These are phyloP conservation scores for Leptographium flavum DNA, from an alignment of 2,329 filamentous ascomycete genomes.

Conservation along the genomic window DNA sequence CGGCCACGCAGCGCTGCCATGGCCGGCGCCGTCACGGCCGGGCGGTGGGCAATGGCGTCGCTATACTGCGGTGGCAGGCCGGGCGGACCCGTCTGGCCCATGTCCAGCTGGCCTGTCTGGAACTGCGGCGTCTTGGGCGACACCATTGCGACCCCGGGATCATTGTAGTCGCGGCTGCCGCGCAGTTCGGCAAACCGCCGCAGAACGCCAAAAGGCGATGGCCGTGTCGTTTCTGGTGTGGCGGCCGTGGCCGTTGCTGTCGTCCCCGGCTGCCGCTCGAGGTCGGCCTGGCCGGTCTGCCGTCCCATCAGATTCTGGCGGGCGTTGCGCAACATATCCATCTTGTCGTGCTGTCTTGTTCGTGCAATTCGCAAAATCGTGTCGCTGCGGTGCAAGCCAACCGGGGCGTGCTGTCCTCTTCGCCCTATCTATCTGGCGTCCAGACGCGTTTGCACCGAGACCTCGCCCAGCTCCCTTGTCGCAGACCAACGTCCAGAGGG, in stretches of 20 bases:
- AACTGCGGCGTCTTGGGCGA: slow-evolving; percentile 34
- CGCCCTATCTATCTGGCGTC: neutral
- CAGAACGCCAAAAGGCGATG: slow-evolving; percentile 11
- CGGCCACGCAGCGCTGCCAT: slow-evolving; percentile 10
- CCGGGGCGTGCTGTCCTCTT: neutral
- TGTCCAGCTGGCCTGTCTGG: slow-evolving; percentile 20
- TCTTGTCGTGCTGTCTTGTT: neutral
- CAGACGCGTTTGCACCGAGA: neutral
- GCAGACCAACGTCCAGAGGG: neutral
- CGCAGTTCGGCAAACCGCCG: slow-evolving; percentile 14
- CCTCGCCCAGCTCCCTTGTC: neutral
- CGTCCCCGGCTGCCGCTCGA: slow-evolving; percentile 14
- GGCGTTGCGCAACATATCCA: slow-evolving; percentile 11
- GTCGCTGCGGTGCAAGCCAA: too few relatives aligned
- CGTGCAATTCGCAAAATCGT: too few relatives aligned
- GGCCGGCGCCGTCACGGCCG: slow-evolving; percentile 6
- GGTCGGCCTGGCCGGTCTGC: slow-evolving; percentile 10
- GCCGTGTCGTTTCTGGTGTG: neutral
- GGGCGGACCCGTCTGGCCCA: slow-evolving; percentile 22
- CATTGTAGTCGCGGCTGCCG: slow-evolving; percentile 11
- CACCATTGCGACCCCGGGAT: slow-evolving; percentile 8
- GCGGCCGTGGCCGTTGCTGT: neutral
- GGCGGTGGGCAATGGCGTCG: neutral
- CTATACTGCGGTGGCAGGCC: neutral
- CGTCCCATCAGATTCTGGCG: slow-evolving; percentile 10